These are phyloP conservation scores for Monilinia fructicola DNA, from an alignment of 2,329 filamentous ascomycete species.

Conservation along the genomic window DNA sequence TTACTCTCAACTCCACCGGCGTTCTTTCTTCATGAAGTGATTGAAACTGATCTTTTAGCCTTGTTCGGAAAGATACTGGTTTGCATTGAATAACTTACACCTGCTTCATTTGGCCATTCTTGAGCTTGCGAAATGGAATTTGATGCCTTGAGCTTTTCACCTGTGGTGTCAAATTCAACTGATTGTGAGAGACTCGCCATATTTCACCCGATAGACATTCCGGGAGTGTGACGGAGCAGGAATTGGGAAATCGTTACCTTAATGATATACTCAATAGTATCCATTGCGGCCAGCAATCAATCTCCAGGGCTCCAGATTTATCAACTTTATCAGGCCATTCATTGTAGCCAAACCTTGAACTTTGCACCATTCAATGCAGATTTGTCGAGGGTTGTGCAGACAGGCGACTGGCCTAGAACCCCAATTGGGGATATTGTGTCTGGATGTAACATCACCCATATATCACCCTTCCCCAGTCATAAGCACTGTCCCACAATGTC, in stretches of 20 bases:
- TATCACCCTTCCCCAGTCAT: background rate
- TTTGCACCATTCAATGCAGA: background rate
- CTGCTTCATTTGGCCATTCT: slow-evolving; percentile 16
- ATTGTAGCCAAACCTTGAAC: background rate
- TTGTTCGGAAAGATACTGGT: background rate
- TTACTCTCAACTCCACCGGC: slow-evolving; percentile 57
- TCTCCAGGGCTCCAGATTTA: background rate
- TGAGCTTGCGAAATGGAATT: background rate
- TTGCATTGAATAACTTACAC: background rate
- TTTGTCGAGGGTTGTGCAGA: background rate
- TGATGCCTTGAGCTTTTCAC: background rate
- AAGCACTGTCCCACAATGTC: background rate
- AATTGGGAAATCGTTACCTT: background rate
- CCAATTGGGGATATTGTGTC: no score
- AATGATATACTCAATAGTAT: background rate
- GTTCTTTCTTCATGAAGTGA: slow-evolving; percentile 43
- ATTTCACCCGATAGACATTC: background rate
- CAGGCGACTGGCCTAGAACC: no score
- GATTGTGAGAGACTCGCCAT: no score
- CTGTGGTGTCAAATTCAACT: background rate
- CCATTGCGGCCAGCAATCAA: background rate
- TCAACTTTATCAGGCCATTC: background rate
- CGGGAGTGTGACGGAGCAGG: no score
- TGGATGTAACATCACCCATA: background rate
- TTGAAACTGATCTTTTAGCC: slow-evolving; percentile 1